Conservation (phyloP, 106 monocot species). For the Dactylorhiza incarnata region DNA sequence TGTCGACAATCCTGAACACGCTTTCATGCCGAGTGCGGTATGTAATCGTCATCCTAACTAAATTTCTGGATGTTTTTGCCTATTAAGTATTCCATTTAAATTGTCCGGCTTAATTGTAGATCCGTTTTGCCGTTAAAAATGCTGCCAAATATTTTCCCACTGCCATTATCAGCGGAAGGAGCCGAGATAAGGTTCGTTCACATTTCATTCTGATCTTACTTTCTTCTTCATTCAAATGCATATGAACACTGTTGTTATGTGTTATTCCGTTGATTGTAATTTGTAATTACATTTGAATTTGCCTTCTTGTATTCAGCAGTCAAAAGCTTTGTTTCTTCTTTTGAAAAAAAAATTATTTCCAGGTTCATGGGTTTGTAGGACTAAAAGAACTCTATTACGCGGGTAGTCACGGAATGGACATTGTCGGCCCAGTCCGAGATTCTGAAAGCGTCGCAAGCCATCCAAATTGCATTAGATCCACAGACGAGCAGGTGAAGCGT, state of each 20-base stretch:
- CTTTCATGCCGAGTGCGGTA: slow-evolving; percentile 77
- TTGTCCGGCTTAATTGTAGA: slow-evolving; percentile 25
- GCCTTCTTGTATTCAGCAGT: background rate
- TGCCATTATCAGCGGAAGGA: slow-evolving; percentile 82
- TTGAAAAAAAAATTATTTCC: background rate
- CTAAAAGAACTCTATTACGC: slow-evolving; percentile 74
- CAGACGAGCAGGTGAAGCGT: slow-evolving; percentile 43
- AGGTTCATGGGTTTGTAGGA: slow-evolving; percentile 76
- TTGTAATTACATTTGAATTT: background rate
- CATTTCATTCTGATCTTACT: background rate
- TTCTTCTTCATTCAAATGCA: background rate
- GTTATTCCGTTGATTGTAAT: background rate
- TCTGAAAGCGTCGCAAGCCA: slow-evolving; percentile 20
- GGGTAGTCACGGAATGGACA: slow-evolving; percentile 97
- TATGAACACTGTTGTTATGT: background rate
- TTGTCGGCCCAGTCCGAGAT: slow-evolving; percentile 61
- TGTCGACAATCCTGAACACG: slow-evolving; percentile 81
- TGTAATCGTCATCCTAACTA: background rate
- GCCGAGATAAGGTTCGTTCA: slow-evolving; percentile 57
- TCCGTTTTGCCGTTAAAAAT: slow-evolving; percentile 65
- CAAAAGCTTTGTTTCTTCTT: background rate
- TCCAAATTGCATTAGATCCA: slow-evolving; percentile 55
- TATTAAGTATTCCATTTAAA: background rate
- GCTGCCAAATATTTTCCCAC: slow-evolving; percentile 65
- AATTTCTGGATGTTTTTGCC: background rate